These are phyloP conservation scores for Hypoxylon sp. DNA, from an alignment of 2,329 filamentous ascomycete species.

Conservation along the genomic window DNA sequence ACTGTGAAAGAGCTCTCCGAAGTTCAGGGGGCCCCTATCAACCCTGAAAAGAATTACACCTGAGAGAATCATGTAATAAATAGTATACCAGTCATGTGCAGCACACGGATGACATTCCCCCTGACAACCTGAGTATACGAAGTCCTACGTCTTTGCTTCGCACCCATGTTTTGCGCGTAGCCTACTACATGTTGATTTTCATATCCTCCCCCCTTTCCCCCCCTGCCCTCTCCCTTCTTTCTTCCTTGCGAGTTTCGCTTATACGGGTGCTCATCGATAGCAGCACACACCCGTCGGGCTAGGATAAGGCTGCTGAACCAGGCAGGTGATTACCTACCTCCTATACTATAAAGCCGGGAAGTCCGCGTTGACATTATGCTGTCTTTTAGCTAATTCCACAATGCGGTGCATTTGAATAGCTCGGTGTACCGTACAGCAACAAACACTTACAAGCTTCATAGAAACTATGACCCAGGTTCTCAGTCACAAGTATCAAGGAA, in stretches of 20 bases:
- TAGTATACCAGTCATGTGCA: neutral
- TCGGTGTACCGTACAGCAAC: too few relatives aligned
- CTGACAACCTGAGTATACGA: neutral
- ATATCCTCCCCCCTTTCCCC: neutral
- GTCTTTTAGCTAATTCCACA: too few relatives aligned
- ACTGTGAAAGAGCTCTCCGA: too few relatives aligned
- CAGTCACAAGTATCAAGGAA: neutral
- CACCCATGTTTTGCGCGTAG: neutral
- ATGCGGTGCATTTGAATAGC: too few relatives aligned
- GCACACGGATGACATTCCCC: neutral
- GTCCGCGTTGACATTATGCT: too few relatives aligned
- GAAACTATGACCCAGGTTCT: neutral
- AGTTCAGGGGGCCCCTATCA: too few relatives aligned
- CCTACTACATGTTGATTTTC: neutral
- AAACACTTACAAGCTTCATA: constrained; percentile 10
- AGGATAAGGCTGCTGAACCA: too few relatives aligned
- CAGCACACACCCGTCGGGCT: too few relatives aligned
- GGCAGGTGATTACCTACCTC: too few relatives aligned
- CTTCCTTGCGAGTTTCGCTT: neutral
- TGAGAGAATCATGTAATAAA: neutral
- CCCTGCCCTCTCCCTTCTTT: neutral
- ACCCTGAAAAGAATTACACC: too few relatives aligned
- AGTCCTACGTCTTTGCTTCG: constrained; percentile 6
- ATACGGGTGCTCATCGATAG: neutral
- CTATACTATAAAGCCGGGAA: too few relatives aligned